Conservation (phyloP, 768 basidiomycete species). For the Daedalea quercina region DNA sequence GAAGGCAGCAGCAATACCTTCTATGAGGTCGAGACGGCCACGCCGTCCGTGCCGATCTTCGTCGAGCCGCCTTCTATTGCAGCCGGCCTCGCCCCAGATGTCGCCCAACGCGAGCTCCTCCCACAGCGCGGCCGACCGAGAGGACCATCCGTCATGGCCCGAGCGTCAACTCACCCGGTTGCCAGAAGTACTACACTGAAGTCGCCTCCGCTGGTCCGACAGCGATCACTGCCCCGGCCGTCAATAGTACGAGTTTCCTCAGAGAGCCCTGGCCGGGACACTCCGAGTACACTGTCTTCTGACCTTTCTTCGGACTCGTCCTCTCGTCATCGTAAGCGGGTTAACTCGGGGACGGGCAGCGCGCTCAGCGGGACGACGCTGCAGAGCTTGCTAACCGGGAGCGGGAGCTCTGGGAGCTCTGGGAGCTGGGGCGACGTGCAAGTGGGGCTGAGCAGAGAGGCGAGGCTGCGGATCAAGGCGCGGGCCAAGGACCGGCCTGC, state of each 20-base stretch:
- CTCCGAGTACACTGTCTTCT: constrained; percentile 4
- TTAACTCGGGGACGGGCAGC: neutral
- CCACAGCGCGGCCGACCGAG: neutral
- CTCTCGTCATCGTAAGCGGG: constrained; percentile 5
- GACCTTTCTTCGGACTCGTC: constrained; percentile 5
- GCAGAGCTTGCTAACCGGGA: neutral
- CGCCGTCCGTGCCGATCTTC: neutral
- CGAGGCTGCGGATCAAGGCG: constrained; percentile 20
- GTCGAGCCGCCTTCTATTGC: neutral
- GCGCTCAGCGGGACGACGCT: constrained; percentile 14
- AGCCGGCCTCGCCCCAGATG: neutral
- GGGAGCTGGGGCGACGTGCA: constrained; percentile 15
- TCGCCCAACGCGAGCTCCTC: neutral
- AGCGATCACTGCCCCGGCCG: constrained; percentile 1
- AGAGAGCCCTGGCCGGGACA: constrained; percentile 2
- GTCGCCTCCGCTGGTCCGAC: neutral
- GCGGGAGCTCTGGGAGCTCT: neutral
- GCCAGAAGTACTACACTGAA: neutral
- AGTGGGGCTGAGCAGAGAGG: constrained; percentile 20
- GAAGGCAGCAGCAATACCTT: neutral
- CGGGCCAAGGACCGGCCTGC: constrained; percentile 19
- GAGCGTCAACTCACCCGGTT: neutral
- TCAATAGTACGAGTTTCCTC: neutral
- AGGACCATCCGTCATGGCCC: neutral
- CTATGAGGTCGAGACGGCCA: neutral